Percentiles rank a stretch among this genome's conserved stretches.
Conservation (phyloP, 192 early-diverging fungal genomes). For the Backusella luteola region DNA sequence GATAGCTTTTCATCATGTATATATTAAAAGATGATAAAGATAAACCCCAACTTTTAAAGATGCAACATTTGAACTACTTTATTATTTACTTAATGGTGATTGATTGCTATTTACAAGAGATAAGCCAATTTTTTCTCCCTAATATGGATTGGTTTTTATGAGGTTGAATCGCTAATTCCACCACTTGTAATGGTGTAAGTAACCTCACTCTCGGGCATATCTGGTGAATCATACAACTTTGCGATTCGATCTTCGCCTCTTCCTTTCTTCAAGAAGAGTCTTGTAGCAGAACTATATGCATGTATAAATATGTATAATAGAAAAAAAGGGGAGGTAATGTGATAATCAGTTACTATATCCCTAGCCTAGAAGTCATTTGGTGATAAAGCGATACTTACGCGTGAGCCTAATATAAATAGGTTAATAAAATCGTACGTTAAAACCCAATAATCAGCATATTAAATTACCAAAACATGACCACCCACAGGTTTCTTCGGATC, state of each 20-base stretch:
- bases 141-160: slow-evolving; percentile 5
- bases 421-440: not conserved
- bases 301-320: not conserved
- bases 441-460: not conserved
- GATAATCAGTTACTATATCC: not conserved
- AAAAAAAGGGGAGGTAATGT: not conserved
- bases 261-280: slow-evolving; percentile 78
- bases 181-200: slow-evolving; percentile 73
- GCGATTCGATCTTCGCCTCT: slow-evolving; percentile 76
- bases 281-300: slow-evolving; percentile 60
- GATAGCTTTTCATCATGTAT: not conserved
- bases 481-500: slow-evolving; percentile 90
- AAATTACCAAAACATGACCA: slow-evolving; percentile 65
- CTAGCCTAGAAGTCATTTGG: not conserved
- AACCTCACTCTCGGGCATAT: slow-evolving; percentile 67
- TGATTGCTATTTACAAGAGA: not conserved
- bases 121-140: not conserved
- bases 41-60: not conserved
- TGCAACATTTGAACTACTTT: not conserved
- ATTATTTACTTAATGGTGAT: not conserved
- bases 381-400: slow-evolving; percentile 15
- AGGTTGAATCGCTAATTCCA: slow-evolving; percentile 64
- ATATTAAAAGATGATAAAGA: not conserved
- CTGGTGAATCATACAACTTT: slow-evolving; percentile 86
- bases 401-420: slow-evolving; percentile 22